Percentiles rank a stretch among this genome's conserved stretches.
phyloP scores from a whole-genome alignment of 1,284 basidiomycete genomes.

The Austropuccinia psidii region DNA sequence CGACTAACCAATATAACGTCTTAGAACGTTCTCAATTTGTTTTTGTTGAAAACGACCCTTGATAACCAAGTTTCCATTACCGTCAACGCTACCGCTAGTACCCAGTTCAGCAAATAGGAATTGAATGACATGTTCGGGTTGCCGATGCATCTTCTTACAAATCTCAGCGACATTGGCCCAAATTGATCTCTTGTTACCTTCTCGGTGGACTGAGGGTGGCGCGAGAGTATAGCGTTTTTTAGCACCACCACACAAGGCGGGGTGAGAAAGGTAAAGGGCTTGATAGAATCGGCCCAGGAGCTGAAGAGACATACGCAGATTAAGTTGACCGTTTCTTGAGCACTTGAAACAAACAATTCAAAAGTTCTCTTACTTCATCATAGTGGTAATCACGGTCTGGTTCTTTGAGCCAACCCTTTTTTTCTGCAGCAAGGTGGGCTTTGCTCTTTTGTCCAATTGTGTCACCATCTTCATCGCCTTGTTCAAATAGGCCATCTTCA shows the following conservation, averaged over 20 bases:
- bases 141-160: conserved; percentile 96
- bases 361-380: conserved; percentile 59
- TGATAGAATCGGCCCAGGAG: conserved; percentile 88
- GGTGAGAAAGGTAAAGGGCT: conserved; percentile 86
- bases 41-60: conserved; percentile 98
- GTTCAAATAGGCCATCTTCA: conserved; percentile 69
- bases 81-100: conserved; percentile 92
- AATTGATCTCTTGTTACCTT: conserved; percentile 91
- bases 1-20: conserved; percentile 82
- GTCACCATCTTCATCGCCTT: conserved; percentile 52
- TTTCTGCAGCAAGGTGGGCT: conserved; percentile 57
- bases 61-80: conserved; percentile 85
- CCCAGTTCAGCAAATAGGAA: conserved; percentile 98
- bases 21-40: conserved; percentile 94
- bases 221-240: conserved; percentile 95
- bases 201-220: conserved; percentile 86
- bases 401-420: conserved; percentile 65
- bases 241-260: conserved; percentile 61
- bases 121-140: conserved; percentile 97
- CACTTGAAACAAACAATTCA: background rate
- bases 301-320: conserved; percentile 49
- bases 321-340: conserved; percentile 13
- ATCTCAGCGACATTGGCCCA: conserved; percentile 97
- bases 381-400: conserved; percentile 93
- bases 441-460: conserved; percentile 28